A percentile compares a stretch with the other conserved stretches of the same genome.
These are phyloP conservation scores for Podaxis carcinomalis DNA, from an alignment of 768 basidiomycete genomes.

Conservation along the genomic window DNA sequence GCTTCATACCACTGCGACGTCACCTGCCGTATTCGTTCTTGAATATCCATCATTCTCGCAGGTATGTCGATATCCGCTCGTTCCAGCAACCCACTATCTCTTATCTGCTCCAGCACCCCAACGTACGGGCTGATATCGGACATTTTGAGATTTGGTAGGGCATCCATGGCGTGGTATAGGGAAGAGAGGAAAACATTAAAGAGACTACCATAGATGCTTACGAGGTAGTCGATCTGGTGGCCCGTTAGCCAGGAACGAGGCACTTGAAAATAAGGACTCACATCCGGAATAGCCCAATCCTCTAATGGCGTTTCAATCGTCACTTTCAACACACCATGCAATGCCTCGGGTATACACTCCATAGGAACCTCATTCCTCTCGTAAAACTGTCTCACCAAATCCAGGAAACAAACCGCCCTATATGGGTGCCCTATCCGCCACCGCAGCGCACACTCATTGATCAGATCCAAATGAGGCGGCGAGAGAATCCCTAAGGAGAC, in stretches of 20 bases:
- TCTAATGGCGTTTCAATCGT: constrained; percentile 66
- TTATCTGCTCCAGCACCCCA: constrained; percentile 65
- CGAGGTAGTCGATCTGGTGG: constrained; percentile 61
- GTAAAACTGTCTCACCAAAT: constrained; percentile 81
- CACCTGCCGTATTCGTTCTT: constrained; percentile 58
- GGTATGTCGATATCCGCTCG: constrained; percentile 71
- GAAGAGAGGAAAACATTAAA: constrained; percentile 86
- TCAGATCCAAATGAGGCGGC: constrained; percentile 68
- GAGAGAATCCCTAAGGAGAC: constrained; percentile 92
- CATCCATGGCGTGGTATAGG: constrained; percentile 81
- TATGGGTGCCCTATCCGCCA: constrained; percentile 87
- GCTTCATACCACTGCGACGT: constrained; percentile 57
- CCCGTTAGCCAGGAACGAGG: neutral
- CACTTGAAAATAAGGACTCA: constrained; percentile 35
- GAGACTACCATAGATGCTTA: constrained; percentile 62
- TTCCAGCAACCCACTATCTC: constrained; percentile 64
- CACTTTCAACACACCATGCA: constrained; percentile 68
- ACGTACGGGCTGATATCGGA: constrained; percentile 65
- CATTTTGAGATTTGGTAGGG: constrained; percentile 67
- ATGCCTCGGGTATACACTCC: constrained; percentile 91
- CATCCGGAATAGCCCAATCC: constrained; percentile 79
- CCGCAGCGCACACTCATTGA: constrained; percentile 82
- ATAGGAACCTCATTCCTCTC: constrained; percentile 88
- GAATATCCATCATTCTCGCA: constrained; percentile 63
- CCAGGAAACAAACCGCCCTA: constrained; percentile 76